Base-by-base conservation (phyloP, 345 rosid species). In the Erodium maritimum region DNA sequence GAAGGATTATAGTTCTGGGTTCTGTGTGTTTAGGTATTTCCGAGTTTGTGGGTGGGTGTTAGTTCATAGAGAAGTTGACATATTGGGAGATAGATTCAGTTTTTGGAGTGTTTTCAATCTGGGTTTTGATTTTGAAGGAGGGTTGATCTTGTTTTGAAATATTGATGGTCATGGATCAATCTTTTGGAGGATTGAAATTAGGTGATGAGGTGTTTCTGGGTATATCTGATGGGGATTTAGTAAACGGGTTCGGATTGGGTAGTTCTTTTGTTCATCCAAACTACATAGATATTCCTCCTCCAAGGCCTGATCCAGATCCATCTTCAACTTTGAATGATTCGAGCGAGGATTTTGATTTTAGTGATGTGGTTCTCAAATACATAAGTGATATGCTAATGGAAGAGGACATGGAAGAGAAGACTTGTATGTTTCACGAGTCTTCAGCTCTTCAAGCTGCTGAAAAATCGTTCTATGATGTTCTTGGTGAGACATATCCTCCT, bases 381-480 rank as follows among this genome's bases (percentile, higher is more conserved):
- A 85, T 85, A 12, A 75, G 4, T 29, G 61, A 75, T 67, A 82
- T 85, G 59, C 86, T 85, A 37, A 73, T 85, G 91, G 91, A 85
- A 69, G 87, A 79, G 67, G 87, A 81, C 61, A 79, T 74, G 68
- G 85, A 72, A 60, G 88, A 77, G 71, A 82, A 78, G 67, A 45
- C 75, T 1, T 75, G 79, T 57, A 80, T 76, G 86, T 71, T 82
- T 69, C 85, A 78, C 52, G 88, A 78, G 65, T 80, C 86, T 16
- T 71, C 82, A 0, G 88, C 82, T 12, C 84, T 85, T 53, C 86
- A 78, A 61, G 88, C 79, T 29, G 80, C 85, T 1, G 91, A 85
- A 75, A 75, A 75, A 58, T 75, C 91, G 0, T 75, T 82, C 24
- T 80, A 82, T 53, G 88, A 82, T 61, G 81, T 82, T 68, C 70